Base-by-base conservation (phyloP, 768 basidiomycete species). In the Tricholoma hemisulphureum region DNA sequence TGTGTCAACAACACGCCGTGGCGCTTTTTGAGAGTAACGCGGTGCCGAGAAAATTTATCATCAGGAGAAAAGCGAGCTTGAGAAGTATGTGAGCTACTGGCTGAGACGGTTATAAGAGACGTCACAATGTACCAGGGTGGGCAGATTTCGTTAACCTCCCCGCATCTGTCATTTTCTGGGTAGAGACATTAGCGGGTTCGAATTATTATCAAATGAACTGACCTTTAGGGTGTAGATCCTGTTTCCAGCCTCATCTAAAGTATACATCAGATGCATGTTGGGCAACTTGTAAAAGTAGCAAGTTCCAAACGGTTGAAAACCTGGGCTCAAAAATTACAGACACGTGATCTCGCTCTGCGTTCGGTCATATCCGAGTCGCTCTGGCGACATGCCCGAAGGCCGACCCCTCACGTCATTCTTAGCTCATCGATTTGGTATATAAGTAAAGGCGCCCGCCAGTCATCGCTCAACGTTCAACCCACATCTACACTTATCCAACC, bases 31-130 rank as follows among this genome's bases (percentile, higher is more conserved):
- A 98, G 88, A 5, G 94, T 97, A 59, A 98, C 95, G 59, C 97
- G 90, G 69, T 99, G 96, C 61, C 95, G 84, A 60, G 95, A 96
- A 77, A 96, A 98, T 78, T 98, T 98, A 84, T 98, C 96, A 73
- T 99, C 97, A 10, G 96, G 96, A 13, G 96, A 98, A 76, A 98
- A 98, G 37, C 97, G 94, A 14, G 96, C 96, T 97, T 57, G n/a
- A 51, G 23, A 37, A 18, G 16, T n/a, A 31, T 31, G 34, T 13
- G 48, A 41, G 58, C 21, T 57, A 21, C 58, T 54, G 45, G 28
- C 37, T 41, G 29, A 58, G 52, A 46, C 26, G 37, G 51, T n/a
- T n/a, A n/a, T 16, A 56, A n/a, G 7, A 50, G 26, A 34, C 45
- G 50, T 49, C 48, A 18, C 51, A 21, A 18, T 83, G 58, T 71